These are phyloP conservation scores for Urostyla sp. DNA, from an alignment of 73 alveolate species.

Conservation along the genomic window DNA sequence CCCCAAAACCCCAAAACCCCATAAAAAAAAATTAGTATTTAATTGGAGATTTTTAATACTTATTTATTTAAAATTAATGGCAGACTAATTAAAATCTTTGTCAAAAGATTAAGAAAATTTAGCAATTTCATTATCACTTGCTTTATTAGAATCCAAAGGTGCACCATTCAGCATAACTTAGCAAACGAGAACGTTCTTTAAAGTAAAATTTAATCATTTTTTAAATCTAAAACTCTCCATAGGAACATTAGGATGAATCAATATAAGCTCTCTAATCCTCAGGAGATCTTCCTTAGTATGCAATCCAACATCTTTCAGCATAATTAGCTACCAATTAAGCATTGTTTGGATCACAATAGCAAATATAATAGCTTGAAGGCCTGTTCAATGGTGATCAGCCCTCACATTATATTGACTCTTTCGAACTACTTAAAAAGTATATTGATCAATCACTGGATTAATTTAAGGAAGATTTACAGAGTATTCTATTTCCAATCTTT, in stretches of 20 bases:
- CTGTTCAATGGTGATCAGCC: slow-evolving; percentile 54
- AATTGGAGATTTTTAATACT: too few relatives aligned
- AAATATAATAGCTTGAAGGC: slow-evolving; percentile 16
- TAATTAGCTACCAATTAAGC: neutral
- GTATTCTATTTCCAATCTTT: slow-evolving; percentile 65
- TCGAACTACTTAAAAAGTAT: slow-evolving; percentile 53
- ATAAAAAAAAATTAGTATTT: too few relatives aligned
- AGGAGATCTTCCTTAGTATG: neutral
- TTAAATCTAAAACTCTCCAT: neutral
- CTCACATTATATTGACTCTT: slow-evolving; percentile 47
- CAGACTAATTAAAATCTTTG: too few relatives aligned
- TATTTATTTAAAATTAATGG: too few relatives aligned
- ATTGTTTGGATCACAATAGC: neutral
- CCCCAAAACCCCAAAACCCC: too few relatives aligned
- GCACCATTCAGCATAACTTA: too few relatives aligned
- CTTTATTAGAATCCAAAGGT: too few relatives aligned
- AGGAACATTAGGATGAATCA: slow-evolving; percentile 34
- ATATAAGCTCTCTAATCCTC: neutral
- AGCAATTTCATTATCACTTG: too few relatives aligned
- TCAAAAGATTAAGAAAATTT: too few relatives aligned
- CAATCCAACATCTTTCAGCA: neutral
- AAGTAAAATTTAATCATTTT: neutral
- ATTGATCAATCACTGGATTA: slow-evolving; percentile 57
- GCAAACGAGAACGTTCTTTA: neutral
- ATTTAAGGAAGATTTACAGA: slow-evolving; percentile 63